Conservation (phyloP, 768 basidiomycete genomes). For the Boletus sp. region DNA sequence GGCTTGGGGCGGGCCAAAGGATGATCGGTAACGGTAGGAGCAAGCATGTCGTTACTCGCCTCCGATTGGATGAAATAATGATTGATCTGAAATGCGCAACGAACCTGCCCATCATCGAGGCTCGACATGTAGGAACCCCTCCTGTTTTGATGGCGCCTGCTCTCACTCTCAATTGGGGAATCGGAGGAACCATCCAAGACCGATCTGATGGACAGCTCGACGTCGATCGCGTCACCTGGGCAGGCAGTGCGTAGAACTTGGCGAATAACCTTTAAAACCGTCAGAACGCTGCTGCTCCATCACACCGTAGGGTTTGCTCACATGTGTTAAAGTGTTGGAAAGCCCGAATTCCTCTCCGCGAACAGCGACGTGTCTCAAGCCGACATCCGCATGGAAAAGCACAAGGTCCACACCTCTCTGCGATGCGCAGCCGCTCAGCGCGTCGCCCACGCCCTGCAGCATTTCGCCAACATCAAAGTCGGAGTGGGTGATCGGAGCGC, state of each 20-base stretch:
- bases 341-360: constrained; percentile 83
- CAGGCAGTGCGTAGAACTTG: constrained; percentile 74
- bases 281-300: constrained; percentile 15
- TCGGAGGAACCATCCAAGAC: constrained; percentile 24
- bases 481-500: constrained; percentile 30
- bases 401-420: constrained; percentile 88
- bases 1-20: constrained; percentile 33
- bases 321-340: constrained; percentile 79
- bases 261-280: constrained; percentile 63
- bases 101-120: constrained; percentile 39
- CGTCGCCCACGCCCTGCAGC: constrained; percentile 86
- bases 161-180: constrained; percentile 26
- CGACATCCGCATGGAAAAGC: constrained; percentile 85
- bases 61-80: constrained; percentile 42
- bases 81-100: constrained; percentile 57
- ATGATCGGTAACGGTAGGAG: constrained; percentile 10
- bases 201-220: constrained; percentile 66
- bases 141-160: constrained; percentile 20
- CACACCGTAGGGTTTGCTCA: constrained; percentile 42
- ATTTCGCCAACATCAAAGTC: constrained; percentile 94
- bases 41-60: constrained; percentile 6
- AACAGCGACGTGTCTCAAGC: constrained; percentile 83
- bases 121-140: constrained; percentile 26
- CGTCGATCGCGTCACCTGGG: constrained; percentile 78
- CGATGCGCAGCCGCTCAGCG: constrained; percentile 79